Conservation (phyloP, 1,284 basidiomycete genomes). For the Ceratobasidium sp. region DNA sequence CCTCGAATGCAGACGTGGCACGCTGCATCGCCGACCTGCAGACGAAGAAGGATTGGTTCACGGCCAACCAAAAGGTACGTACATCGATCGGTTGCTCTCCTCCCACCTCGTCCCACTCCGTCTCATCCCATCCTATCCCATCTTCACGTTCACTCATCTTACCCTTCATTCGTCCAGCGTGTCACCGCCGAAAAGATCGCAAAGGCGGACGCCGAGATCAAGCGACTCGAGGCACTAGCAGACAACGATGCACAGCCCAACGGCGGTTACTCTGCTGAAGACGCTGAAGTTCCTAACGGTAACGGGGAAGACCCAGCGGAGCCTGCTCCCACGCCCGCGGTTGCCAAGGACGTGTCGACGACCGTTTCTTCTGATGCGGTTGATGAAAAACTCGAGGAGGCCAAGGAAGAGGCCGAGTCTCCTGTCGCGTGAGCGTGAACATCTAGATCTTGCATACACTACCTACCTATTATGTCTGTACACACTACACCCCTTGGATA, state of each 20-base stretch:
- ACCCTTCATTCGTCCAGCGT: slow-evolving; percentile 54
- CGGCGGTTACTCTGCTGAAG: slow-evolving; percentile 50
- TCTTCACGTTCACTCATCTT: not conserved
- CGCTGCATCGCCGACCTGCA: slow-evolving; percentile 91
- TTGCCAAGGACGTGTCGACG: slow-evolving; percentile 53
- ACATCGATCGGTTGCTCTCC: slow-evolving; percentile 53
- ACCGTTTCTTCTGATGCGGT: slow-evolving; percentile 62
- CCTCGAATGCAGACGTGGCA: slow-evolving; percentile 80
- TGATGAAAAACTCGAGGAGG: slow-evolving; percentile 65
- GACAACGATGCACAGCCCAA: slow-evolving; percentile 52
- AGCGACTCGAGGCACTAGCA: slow-evolving; percentile 64
- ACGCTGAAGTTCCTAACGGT: slow-evolving; percentile 58
- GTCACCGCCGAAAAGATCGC: slow-evolving; percentile 79
- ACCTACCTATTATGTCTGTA: slow-evolving; percentile 33
- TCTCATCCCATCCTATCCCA: slow-evolving; percentile 73
- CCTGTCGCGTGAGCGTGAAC: slow-evolving; percentile 48
- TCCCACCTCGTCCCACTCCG: slow-evolving; percentile 57
- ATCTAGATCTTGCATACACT: slow-evolving; percentile 31
- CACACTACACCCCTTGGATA: slow-evolving; percentile 39
- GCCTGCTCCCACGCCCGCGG: slow-evolving; percentile 63
- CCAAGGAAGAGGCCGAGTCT: slow-evolving; percentile 58
- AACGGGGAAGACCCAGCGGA: slow-evolving; percentile 66
- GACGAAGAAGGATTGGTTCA: slow-evolving; percentile 96
- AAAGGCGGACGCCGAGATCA: slow-evolving; percentile 85
- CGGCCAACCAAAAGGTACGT: slow-evolving; percentile 66